Evolutionary conservation across 176 grass and related monocot species (phyloP).

Genomic region (Sorghum bicolor): Sorghum_bicolor_NCBIv3 NC_012871.2:76427001-76427500

Average conservation of each 20-base stretch:
- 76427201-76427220: neutral
- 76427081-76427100: conserved; percentile 70
- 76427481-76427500: conserved; percentile 47
- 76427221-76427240: neutral
- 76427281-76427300: neutral
- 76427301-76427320: neutral
- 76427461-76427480: conserved; percentile 55
- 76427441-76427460: conserved; percentile 61
- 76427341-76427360: neutral
- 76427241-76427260: neutral
- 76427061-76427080: conserved; percentile 52
- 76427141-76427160: conserved; percentile 59
- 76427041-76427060: conserved; percentile 6
- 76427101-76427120: conserved; percentile 64
- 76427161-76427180: conserved; percentile 62
- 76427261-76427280: neutral
- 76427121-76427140: conserved; percentile 62
- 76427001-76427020: neutral
- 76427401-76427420: conserved; percentile 5
- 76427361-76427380: neutral
- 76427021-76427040: conserved; percentile 37
- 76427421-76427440: conserved; percentile 58
- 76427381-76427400: neutral
- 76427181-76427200: conserved; percentile 11
- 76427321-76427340: neutral